Base-by-base conservation (phyloP, 139 green algal species). In the Tetraselmis striata region DNA sequence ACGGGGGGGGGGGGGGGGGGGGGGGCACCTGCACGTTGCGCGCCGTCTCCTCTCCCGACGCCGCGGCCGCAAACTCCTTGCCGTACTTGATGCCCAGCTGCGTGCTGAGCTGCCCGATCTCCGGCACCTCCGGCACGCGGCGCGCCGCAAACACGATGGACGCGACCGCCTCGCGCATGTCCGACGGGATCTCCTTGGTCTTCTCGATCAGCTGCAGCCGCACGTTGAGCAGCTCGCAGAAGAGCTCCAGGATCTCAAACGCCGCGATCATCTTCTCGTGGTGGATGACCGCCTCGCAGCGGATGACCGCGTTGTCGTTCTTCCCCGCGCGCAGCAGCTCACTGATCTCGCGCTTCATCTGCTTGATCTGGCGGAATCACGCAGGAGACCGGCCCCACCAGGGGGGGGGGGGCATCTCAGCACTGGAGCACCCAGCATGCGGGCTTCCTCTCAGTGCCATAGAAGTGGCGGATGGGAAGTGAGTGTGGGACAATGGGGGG, bases 201-300 rank as follows among this genome's bases (percentile, higher is more conserved):
- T 92, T 92, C 28, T 93, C 87, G 25, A 98, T 88, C 45, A 98
- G 87, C 31, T 88, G 84, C 26, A 92, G 81, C 0, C 95, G 90
- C 29, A 97, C 91, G 1, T 87, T 83, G 79, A 98, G 81, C 76
- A 98, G 91, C 90, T 98, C 95, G 23, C 96, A 84, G 84, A 96
- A 98, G 30, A 98, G 87, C 89, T 98, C 95, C 76, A 98, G 82
- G 0, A 97, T 90, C 25, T 98, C 95, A 79, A 92, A 98, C 0
- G 93, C 93, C 77, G 87, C 82, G 67, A 92, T 86, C 58, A 87
- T 79, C 26, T 95, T 83, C 84, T 98, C 94, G 0, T 92, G 45
- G 45, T 67, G 88, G 29, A 98, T 94, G 1, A 97, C 89, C 0
- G 92, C 86, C 85, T 98, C 95, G 32, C 98, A 95, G 1, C 96